phyloP scores from a whole-genome alignment of 345 rosid genomes.

The Acer campestre region DNA sequence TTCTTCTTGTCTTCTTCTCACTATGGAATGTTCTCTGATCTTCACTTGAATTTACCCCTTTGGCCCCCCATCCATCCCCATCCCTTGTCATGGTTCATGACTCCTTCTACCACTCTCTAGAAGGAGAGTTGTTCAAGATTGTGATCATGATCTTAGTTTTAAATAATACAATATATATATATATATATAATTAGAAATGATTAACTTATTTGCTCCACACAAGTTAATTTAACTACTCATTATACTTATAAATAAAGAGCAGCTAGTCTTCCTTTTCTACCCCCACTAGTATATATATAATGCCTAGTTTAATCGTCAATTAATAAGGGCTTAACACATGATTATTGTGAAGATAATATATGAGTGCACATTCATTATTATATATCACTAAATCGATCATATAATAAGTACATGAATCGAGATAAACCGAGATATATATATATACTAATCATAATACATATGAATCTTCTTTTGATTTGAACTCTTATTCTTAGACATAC shows the following conservation, averaged over 20 bases:
- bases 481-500: too few relatives aligned
- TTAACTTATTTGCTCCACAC: neutral
- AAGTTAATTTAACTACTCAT: neutral
- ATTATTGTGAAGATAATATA: neutral
- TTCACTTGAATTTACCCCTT: neutral
- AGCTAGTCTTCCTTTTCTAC: neutral
- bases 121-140: constrained; percentile 10
- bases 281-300: neutral
- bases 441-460: too few relatives aligned
- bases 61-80: neutral
- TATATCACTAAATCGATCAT: too few relatives aligned
- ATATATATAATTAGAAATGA: neutral
- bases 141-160: constrained; percentile 9
- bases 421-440: too few relatives aligned
- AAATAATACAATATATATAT: neutral
- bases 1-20: constrained; percentile 35
- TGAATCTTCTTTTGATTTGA: too few relatives aligned
- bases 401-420: too few relatives aligned
- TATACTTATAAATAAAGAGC: neutral
- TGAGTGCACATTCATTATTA: too few relatives aligned
- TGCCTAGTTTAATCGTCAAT: neutral
- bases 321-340: neutral
- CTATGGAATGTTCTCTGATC: constrained; percentile 5
- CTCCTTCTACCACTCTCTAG: constrained; percentile 15
- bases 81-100: constrained; percentile 10